Conservation (phyloP, 164 flowering plant species). For the Vitis amurensis region DNA sequence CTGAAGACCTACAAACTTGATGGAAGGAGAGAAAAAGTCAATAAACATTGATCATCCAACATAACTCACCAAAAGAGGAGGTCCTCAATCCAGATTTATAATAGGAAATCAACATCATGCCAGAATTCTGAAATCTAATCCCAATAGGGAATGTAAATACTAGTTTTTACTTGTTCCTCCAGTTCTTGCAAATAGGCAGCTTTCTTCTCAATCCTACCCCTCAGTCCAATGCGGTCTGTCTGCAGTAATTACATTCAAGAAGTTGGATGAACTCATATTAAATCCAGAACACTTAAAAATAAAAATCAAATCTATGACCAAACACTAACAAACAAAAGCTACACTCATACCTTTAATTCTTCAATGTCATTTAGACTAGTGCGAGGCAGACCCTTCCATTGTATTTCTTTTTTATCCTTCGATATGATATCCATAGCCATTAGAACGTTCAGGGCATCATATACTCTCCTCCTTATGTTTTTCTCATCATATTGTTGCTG, state of each 20-base stretch:
- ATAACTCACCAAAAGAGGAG: background rate
- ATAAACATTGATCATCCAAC: constrained; percentile 2
- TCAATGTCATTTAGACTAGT: constrained; percentile 63
- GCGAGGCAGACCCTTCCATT: constrained; percentile 83
- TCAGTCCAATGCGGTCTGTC: constrained; percentile 67
- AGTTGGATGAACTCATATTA: constrained; percentile 8
- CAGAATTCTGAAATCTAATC: background rate
- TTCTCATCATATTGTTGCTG: constrained; percentile 83
- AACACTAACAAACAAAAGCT: background rate
- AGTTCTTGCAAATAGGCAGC: constrained; percentile 88
- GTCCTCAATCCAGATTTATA: background rate
- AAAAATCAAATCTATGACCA: background rate
- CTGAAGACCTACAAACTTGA: constrained; percentile 76
- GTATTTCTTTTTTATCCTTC: constrained; percentile 83
- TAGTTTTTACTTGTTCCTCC: constrained; percentile 78
- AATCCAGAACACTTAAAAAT: constrained; percentile 4
- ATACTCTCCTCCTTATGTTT: constrained; percentile 82
- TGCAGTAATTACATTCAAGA: constrained; percentile 28
- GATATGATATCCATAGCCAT: constrained; percentile 93
- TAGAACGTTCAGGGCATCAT: constrained; percentile 87
- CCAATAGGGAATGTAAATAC: constrained; percentile 7
- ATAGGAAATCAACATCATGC: constrained; percentile 7
- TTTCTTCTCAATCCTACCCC: constrained; percentile 81
- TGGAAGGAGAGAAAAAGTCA: constrained; percentile 17
- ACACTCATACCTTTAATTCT: constrained; percentile 59